These are phyloP conservation scores for Candida arabinofermentans DNA, from an alignment of 805 yeast genomes.

Conservation along the genomic window DNA sequence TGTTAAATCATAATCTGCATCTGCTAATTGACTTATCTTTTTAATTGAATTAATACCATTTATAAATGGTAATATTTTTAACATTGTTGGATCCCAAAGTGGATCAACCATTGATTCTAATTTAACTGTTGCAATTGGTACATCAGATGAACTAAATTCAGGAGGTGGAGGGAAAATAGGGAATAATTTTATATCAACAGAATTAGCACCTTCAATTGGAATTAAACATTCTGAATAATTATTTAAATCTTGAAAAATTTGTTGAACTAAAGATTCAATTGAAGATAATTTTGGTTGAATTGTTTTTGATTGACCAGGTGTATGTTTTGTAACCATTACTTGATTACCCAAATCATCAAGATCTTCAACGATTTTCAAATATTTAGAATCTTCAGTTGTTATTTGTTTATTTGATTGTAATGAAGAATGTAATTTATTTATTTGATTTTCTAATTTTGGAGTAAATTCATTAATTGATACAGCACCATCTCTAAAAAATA, in stretches of 20 bases:
- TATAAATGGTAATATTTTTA: constrained; percentile 78
- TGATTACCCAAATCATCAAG: constrained; percentile 25
- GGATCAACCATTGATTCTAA: constrained; percentile 72
- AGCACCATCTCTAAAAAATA: constrained; percentile 34
- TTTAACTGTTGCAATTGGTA: constrained; percentile 85
- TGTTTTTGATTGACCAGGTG: constrained; percentile 20
- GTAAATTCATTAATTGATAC: neutral
- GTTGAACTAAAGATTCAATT: constrained; percentile 77
- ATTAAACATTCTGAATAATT: constrained; percentile 95
- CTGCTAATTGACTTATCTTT: constrained; percentile 71
- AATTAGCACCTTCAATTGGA: constrained; percentile 84
- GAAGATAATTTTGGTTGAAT: constrained; percentile 34
- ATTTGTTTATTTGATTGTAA: constrained; percentile 9
- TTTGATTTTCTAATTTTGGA: too few relatives aligned
- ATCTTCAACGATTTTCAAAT: constrained; percentile 30
- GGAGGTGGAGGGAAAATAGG: constrained; percentile 85
- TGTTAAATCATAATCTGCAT: constrained; percentile 74
- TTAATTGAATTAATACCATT: constrained; percentile 84
- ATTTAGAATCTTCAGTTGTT: constrained; percentile 21
- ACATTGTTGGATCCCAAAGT: constrained; percentile 97
- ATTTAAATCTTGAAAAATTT: constrained; percentile 90
- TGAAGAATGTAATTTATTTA: too few relatives aligned
- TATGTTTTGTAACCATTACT: constrained; percentile 17
- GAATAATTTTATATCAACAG: constrained; percentile 89
- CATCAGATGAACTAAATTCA: constrained; percentile 72